Evolutionary conservation across 2,329 filamentous ascomycete species (phyloP), one percentile per base, ranked within the genome.

Genomic region (Chrysoporthe deuterocubensis): DNA sequence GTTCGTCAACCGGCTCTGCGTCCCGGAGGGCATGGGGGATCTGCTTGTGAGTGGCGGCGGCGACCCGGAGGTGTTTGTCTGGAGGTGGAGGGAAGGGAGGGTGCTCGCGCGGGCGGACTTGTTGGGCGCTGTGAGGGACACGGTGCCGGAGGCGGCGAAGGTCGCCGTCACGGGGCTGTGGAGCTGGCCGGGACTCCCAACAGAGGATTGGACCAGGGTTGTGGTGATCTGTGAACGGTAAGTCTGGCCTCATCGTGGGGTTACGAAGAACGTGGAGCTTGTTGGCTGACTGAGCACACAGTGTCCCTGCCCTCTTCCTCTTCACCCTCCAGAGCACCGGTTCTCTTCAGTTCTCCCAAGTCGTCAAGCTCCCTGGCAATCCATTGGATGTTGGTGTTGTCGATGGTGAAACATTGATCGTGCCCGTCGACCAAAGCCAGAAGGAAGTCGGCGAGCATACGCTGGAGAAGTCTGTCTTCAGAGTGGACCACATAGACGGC

Each of bases 31-130:
- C 34, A 83, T 84, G 3, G 84, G 89, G n/a, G 26, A 56, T 6
- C 72, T 91, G 1, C 84, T 99, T 42, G 80, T 98, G 43, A 97
- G 94, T 6, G 96, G 93, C 11, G 95, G 95, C 61, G 96, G 95
- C 4, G 95, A 98, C 73, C 83, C 90, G 68, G 86, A 90, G 71
- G 75, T 99, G 11, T 88, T 91, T 69, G 81, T 94, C 0, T 99
- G 94, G 94, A 84, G 94, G 71, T 99, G 95, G 95, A 79, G 81
- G 54, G 79, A 78, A 0, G 85, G 85, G 18, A 78, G 76, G 21
- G 75, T 92, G 37, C 74, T 89, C 0, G 82, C 84, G 34, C 88
- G 82, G 72, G 77, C 85, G 2, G 83, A 86, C 68, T 71, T 93
- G 21, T 78, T 86, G 6, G 74, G 74, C 1, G 76, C 80, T 7